Evolutionary conservation across 768 basidiomycete species (phyloP), one percentile per base, ranked within the genome.

Genomic region (Boletus huronensis): DNA sequence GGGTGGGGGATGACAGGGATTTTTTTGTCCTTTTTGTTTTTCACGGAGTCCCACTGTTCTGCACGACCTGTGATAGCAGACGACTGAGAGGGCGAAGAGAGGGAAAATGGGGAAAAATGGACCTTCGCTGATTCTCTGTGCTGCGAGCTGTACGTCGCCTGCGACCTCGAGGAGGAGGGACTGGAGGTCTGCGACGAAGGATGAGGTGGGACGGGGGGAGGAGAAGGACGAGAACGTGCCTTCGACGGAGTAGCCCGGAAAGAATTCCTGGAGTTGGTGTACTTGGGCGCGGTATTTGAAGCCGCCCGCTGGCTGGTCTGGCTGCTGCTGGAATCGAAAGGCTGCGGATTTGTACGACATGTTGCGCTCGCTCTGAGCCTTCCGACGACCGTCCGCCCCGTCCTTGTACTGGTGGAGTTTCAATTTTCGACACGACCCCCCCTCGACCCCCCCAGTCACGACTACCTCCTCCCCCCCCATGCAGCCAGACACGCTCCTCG

Each of bases 1-100:
- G 74, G 48, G 39, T 79, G 77, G 36, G 72, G 48, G 29, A 77
- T 40, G 19, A 75, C 47, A 13, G 79, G 62, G 0, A 59, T 41
- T 73, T 90, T 92, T 79, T 92, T 91, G 71, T 93, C 89, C 77
- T 90, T 93, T 82, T 91, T 93, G 71, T 82, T 86, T 58, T 82
- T 83, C 53, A 91, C 90, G 51, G 88, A 82, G 48, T 82, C 90
- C 90, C 90, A 93, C 65, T 86, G 88, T 68, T 85, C 82, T 44
- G 79, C 87, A 60, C 78, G 77, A 64, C 90, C 90, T 93, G 67
- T 48, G 47, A 52, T 32, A 54, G 25, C 34, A 51, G 40, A 53
- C 48, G 53, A 34, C 32, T 64, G 48, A 69, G 57, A 35, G 34
- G 21, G 5, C 19, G 41, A 29, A 14, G 36, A 35, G 48, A 23